phyloP scores from a whole-genome alignment of 148 eudicot species.

The Polygonum maritimum region DNA sequence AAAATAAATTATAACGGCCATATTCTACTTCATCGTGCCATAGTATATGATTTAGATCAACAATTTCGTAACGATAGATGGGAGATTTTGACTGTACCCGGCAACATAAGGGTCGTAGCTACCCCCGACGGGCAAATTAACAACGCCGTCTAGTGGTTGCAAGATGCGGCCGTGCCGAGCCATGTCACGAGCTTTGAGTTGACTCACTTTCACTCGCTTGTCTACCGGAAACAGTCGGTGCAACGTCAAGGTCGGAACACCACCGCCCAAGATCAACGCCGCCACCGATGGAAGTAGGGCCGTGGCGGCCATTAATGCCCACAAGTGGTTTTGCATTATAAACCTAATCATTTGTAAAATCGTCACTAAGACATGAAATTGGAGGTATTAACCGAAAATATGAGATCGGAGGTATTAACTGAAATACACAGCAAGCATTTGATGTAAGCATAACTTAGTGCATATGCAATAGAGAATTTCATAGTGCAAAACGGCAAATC shows the following conservation, averaged over 20 bases:
- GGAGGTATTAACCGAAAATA: too few relatives aligned
- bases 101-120: constrained; percentile 74
- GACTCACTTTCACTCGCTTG: constrained; percentile 58
- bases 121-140: constrained; percentile 74
- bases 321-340: too few relatives aligned
- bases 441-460: too few relatives aligned
- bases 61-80: too few relatives aligned
- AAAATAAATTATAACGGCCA: not conserved
- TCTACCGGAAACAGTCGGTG: constrained; percentile 60
- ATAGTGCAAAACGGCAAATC: too few relatives aligned
- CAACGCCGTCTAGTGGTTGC: constrained; percentile 53
- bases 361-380: too few relatives aligned
- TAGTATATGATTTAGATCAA: too few relatives aligned
- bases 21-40: too few relatives aligned
- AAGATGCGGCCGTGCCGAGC: constrained; percentile 59
- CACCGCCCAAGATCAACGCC: constrained; percentile 20
- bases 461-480: too few relatives aligned
- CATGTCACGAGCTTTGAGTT: constrained; percentile 67
- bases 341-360: not conserved
- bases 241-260: constrained; percentile 39
- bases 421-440: too few relatives aligned
- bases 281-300: constrained; percentile 9
- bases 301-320: not conserved
- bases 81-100: constrained; percentile 38
- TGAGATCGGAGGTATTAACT: too few relatives aligned